A percentile compares a stretch with the other conserved stretches of the same genome.
Evolutionary conservation across 129 eudicot genomes (phyloP).

Genomic region (Lactuca saligna): DNA sequence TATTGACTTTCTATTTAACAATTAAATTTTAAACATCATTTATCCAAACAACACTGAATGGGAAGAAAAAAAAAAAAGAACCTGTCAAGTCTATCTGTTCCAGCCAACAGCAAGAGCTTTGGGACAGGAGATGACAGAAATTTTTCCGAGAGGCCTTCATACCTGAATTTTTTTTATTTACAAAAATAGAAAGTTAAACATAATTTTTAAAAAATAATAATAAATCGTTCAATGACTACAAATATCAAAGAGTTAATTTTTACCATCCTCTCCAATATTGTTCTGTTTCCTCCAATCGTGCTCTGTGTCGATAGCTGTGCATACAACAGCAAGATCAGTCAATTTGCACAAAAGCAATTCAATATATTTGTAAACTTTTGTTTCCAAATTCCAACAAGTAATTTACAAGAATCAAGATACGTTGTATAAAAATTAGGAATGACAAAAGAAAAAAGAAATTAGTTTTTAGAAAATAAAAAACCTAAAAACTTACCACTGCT

Average conservation of each 20-base stretch:
- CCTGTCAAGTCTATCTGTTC: conserved; percentile 98
- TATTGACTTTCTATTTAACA: background rate
- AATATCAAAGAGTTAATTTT: conserved; percentile 9
- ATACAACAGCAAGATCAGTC: conserved; percentile 26
- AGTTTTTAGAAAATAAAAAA: too few species aligned
- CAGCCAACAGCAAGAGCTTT: conserved; percentile 89
- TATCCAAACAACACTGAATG: background rate
- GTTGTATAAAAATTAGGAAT: background rate
- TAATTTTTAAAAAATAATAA: too few species aligned
- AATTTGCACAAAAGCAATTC: background rate
- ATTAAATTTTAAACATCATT: too few species aligned
- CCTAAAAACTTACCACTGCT: conserved; percentile 59
- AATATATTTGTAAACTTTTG: background rate
- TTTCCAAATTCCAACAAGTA: background rate
- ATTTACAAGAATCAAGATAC: background rate
- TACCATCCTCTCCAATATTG: conserved; percentile 99
- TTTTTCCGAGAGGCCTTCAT: conserved; percentile 95
- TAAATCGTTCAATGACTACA: background rate
- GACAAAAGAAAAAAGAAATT: background rate
- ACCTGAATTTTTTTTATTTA: conserved; percentile 46
- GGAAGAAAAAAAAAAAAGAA: conserved; percentile 11
- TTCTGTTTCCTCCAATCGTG: conserved; percentile 83
- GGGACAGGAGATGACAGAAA: conserved; percentile 81
- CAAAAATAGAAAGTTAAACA: background rate
- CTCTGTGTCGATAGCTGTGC: conserved; percentile 76